A percentile compares a stretch with the other conserved stretches of the same genome.
Evolutionary conservation across 2,329 filamentous ascomycete species (phyloP).

Genomic region (Aspergillus japonicus): DNA sequence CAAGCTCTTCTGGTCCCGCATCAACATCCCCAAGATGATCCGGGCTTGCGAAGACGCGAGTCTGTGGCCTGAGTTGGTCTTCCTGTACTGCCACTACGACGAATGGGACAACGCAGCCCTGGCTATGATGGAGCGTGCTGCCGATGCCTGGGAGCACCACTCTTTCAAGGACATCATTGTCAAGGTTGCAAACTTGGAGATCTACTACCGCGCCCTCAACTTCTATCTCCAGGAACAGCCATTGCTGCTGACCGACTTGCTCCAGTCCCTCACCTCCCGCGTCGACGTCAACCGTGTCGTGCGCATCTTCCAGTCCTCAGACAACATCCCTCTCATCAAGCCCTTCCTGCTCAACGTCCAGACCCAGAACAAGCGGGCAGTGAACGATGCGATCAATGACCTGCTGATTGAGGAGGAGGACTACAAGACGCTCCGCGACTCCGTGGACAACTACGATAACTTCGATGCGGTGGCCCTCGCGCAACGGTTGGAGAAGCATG

Average conservation of each 20-base stretch:
- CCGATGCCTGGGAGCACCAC: slow-evolving; percentile 98
- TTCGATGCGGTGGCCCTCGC: slow-evolving; percentile 95
- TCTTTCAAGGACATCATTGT: slow-evolving; percentile 98
- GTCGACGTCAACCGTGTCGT: slow-evolving; percentile 99
- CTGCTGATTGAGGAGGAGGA: slow-evolving; percentile 97
- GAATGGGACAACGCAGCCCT: slow-evolving; percentile 97
- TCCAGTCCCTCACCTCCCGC: slow-evolving; percentile 85
- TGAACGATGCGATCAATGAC: slow-evolving; percentile 98
- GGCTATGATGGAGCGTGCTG: slow-evolving; percentile 94
- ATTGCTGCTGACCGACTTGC: slow-evolving; percentile 88
- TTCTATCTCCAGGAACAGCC: slow-evolving; percentile 98
- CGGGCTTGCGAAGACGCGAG: slow-evolving; percentile 89
- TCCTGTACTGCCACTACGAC: slow-evolving; percentile 97
- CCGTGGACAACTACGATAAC: slow-evolving; percentile 98
- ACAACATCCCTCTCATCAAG: slow-evolving; percentile 97
- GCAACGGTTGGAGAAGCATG: slow-evolving; percentile 90
- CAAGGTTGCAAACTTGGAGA: slow-evolving; percentile 97
- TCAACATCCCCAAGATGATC: slow-evolving; percentile 98
- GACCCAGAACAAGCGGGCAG: slow-evolving; percentile 93
- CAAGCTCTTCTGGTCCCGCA: slow-evolving; percentile 95
- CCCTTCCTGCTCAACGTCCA: slow-evolving; percentile 97
- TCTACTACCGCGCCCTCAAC: slow-evolving; percentile 95
- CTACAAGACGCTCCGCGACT: slow-evolving; percentile 97
- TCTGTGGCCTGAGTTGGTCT: slow-evolving; percentile 95
- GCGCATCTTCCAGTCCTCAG: slow-evolving; percentile 96